Conservation (phyloP, 2,329 filamentous ascomycete genomes). For the Trichoderma sp. region DNA sequence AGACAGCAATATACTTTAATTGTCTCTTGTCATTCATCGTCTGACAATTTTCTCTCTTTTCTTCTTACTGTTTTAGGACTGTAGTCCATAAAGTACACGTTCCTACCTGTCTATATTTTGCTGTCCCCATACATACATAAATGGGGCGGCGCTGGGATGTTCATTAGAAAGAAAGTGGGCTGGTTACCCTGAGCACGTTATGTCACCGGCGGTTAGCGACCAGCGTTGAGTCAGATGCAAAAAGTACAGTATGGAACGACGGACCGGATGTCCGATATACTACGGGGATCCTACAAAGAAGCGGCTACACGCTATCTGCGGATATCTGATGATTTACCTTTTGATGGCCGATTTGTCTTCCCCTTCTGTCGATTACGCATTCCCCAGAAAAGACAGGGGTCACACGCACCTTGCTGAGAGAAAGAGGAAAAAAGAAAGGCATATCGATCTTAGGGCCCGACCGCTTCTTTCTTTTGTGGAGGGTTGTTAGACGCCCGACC, state of each 20-base stretch:
- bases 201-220: not conserved
- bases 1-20: not conserved
- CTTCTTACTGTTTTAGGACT: not conserved
- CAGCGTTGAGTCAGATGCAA: not conserved
- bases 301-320: not conserved
- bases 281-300: not conserved
- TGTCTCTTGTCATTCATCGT: not conserved
- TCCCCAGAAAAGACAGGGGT: not conserved
- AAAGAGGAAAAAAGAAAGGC: not conserved
- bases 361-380: not conserved
- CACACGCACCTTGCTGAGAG: not conserved
- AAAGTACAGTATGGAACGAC: not conserved
- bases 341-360: not conserved
- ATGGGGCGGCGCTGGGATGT: not conserved
- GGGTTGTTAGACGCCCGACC: not conserved
- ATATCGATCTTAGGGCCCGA: not conserved
- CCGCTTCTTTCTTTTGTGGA: not conserved
- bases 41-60: not conserved
- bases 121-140: not conserved
- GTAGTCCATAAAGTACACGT: not conserved
- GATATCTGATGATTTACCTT: not conserved
- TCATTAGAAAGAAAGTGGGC: not conserved
- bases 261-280: not conserved
- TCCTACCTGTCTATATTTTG: not conserved
- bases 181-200: not conserved